Evolutionary conservation across 2,329 filamentous ascomycete species (phyloP).

Genomic region (Colletotrichum sp.): DNA sequence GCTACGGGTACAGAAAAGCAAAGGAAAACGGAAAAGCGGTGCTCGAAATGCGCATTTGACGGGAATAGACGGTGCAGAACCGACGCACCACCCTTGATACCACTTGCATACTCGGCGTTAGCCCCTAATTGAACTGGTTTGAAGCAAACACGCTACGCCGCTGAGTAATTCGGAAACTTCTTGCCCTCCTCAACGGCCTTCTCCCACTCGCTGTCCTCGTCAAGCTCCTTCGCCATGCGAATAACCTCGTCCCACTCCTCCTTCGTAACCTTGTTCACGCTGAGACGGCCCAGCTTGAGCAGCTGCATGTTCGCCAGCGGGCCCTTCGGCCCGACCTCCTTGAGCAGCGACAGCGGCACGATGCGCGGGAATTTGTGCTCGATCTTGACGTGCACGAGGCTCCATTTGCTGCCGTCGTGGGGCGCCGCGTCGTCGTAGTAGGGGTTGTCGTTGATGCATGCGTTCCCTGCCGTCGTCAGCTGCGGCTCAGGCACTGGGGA

Average conservation of each 20-base stretch:
- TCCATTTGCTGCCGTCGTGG: constrained; percentile 68
- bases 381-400: constrained; percentile 87
- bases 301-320: constrained; percentile 76
- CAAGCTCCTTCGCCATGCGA: constrained; percentile 16
- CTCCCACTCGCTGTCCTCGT: constrained; percentile 14
- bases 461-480: constrained; percentile 16
- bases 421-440: constrained; percentile 85
- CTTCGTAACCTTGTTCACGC: constrained; percentile 57
- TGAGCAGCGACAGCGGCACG: constrained; percentile 72
- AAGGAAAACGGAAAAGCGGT: not conserved
- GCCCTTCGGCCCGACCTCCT: constrained; percentile 67
- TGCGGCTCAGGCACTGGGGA: not conserved
- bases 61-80: constrained; percentile 11
- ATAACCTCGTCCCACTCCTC: constrained; percentile 62
- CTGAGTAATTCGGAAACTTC: constrained; percentile 15
- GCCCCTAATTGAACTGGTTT: constrained; percentile 3
- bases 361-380: constrained; percentile 73
- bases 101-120: constrained; percentile 12
- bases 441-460: constrained; percentile 54
- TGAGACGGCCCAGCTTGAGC: constrained; percentile 73
- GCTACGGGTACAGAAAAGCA: not conserved
- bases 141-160: not conserved
- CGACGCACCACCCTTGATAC: constrained; percentile 10
- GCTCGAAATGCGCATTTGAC: not conserved
- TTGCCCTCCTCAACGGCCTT: constrained; percentile 9